Evolutionary conservation across 2,329 filamentous ascomycete genomes (phyloP).

Genomic region (Diaporthe amygdali): DNA sequence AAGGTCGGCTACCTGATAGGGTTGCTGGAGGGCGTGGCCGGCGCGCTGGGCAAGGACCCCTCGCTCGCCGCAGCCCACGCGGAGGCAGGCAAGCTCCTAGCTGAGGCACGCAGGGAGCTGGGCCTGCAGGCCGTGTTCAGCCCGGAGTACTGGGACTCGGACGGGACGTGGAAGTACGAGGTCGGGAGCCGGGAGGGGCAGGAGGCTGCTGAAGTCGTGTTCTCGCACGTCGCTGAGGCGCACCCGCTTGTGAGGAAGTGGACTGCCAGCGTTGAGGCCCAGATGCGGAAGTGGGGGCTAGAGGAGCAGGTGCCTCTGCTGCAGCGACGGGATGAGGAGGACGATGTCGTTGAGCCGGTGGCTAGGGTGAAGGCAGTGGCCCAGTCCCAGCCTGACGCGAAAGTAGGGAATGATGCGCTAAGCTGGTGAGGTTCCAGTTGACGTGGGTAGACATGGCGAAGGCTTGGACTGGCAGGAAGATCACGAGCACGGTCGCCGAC

Average conservation of each 20-base stretch:
- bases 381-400: slow-evolving; percentile 16
- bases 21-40: slow-evolving; percentile 72
- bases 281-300: slow-evolving; percentile 44
- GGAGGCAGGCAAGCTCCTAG: slow-evolving; percentile 42
- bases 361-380: slow-evolving; percentile 23
- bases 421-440: slow-evolving; percentile 31
- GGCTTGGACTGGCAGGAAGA: background rate
- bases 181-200: slow-evolving; percentile 43
- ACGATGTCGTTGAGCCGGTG: slow-evolving; percentile 10
- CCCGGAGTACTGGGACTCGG: slow-evolving; percentile 68
- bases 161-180: slow-evolving; percentile 74
- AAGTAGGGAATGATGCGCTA: slow-evolving; percentile 27
- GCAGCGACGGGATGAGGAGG: slow-evolving; percentile 23
- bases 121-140: slow-evolving; percentile 68
- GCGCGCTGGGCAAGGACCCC: slow-evolving; percentile 46
- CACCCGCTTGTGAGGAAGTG: slow-evolving; percentile 74
- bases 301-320: slow-evolving; percentile 22
- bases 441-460: background rate
- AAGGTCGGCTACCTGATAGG: slow-evolving; percentile 78
- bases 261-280: slow-evolving; percentile 49
- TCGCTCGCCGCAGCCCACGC: slow-evolving; percentile 17
- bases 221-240: slow-evolving; percentile 66
- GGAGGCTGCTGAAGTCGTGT: slow-evolving; percentile 53
- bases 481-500: background rate
- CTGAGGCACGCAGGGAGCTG: slow-evolving; percentile 63